Base-by-base conservation (phyloP, 331 rosid species). In the Dryas integrifolia region DNA sequence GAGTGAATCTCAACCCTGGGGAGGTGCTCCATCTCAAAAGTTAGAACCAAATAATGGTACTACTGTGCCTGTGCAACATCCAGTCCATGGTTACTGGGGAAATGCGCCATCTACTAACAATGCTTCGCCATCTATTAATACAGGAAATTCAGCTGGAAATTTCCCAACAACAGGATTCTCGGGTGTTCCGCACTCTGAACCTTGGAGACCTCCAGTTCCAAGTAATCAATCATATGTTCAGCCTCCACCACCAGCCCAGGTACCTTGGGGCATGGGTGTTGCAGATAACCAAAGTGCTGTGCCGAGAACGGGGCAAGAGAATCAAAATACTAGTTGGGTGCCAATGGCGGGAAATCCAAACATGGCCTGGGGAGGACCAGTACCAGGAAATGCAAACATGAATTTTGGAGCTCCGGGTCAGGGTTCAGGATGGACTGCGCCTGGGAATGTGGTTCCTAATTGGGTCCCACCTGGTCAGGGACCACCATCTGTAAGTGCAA, bases 401-500 rank as follows among this genome's bases (percentile, higher is more conserved):
- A 86, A 80, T 69, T 86, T 96, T 96, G 83, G 73, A 4, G 52
- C 81, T 76, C 80, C 87, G 9, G 76, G 75, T 21, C 94, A 82
- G 71, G 85, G 72, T 43, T 83, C 61, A 46, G 76, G 72, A 55
- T 76, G 84, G 84, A 57, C 60, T 38, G 39, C 81, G 38, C 62
- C 80, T 24, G 91, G 91, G 75, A 92, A 86, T 77, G 46, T 82
- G 72, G 85, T 80, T 76, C 90, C 85, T 11, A 90, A 82, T 70
- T 91, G 98, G 98, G 88, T 48, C 53, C 80, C 86, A 39, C 92
- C 93, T 26, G 69, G 52, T 61, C 98, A 83, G 74, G 98, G 88
- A 26, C 76, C 82, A 47, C 77, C 91, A 46, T 76, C 82, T 2
- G 88, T 71, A 67, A 85, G 80, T 77, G 58, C 85, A 26, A 79